Conservation (phyloP, 164 flowering plant species). For the Tetracentron sinense region DNA sequence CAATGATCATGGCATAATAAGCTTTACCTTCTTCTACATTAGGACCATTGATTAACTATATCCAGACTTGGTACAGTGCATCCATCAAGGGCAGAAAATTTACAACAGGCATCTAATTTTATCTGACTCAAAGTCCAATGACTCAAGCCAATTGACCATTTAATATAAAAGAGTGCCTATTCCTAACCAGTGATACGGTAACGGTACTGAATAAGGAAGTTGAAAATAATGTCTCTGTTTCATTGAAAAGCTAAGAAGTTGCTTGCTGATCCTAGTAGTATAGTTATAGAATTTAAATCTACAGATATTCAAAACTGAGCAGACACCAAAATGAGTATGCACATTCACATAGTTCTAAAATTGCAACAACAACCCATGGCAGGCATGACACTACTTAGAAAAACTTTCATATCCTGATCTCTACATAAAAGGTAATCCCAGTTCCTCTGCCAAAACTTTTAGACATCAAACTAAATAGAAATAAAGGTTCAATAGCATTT, state of each 20-base stretch:
- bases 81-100: neutral
- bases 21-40: too few species aligned
- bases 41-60: neutral
- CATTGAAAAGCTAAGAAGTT: neutral
- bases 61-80: neutral
- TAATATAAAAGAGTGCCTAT: neutral
- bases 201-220: neutral
- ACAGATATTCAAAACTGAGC: too few species aligned
- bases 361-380: neutral
- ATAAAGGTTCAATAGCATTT: neutral
- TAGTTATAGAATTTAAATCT: too few species aligned
- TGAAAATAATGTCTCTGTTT: neutral
- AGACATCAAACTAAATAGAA: neutral
- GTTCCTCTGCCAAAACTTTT: neutral
- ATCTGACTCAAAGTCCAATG: constrained; percentile 1
- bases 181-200: neutral
- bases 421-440: neutral
- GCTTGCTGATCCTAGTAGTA: too few species aligned
- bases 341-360: too few species aligned
- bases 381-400: neutral
- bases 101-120: too few species aligned
- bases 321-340: too few species aligned
- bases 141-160: neutral
- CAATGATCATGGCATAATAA: neutral
- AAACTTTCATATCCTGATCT: neutral